phyloP scores from a whole-genome alignment of 441 rosid species.

The Adansonia rubrostipa region DNA sequence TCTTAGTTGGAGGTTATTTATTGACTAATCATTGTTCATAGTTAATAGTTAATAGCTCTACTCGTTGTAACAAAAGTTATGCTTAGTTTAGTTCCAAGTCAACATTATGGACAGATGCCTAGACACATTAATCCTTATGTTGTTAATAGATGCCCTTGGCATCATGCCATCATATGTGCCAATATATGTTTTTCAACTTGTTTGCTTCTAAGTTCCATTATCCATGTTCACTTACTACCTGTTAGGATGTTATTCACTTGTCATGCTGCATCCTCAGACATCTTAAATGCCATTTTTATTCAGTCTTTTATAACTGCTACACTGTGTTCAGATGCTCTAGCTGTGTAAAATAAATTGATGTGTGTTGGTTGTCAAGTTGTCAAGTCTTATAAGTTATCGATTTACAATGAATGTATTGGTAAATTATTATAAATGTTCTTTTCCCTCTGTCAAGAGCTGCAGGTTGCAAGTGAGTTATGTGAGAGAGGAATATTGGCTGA shows the following conservation, averaged over 20 bases:
- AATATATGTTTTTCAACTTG: slow-evolving; percentile 15
- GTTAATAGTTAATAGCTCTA: not conserved
- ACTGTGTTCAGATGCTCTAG: slow-evolving; percentile 1
- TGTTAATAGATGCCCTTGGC: slow-evolving; percentile 13
- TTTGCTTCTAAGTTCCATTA: not conserved
- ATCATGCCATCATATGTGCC: slow-evolving; percentile 10
- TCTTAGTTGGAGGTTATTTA: slow-evolving; percentile 17
- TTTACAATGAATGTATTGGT: slow-evolving; percentile 22
- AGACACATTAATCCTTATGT: not conserved
- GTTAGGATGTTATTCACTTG: slow-evolving; percentile 9
- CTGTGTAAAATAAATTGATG: not conserved
- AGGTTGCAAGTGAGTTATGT: slow-evolving; percentile 88
- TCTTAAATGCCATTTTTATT: not conserved
- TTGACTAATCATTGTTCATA: not conserved
- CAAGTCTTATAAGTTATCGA: slow-evolving; percentile 19
- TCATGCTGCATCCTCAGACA: not conserved
- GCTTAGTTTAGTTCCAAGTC: slow-evolving; percentile 3
- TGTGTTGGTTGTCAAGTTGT: slow-evolving; percentile 15
- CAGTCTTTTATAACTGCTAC: not conserved
- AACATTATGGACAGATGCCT: slow-evolving; percentile 4
- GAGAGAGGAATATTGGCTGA: slow-evolving; percentile 82
- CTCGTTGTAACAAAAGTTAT: not conserved
- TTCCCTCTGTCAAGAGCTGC: slow-evolving; percentile 37
- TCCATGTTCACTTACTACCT: not conserved
- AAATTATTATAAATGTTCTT: not conserved